Evolutionary conservation across 225 moss, liverwort and hornwort genomes (phyloP).

Genomic region (Sphagnum tenellum): DNA sequence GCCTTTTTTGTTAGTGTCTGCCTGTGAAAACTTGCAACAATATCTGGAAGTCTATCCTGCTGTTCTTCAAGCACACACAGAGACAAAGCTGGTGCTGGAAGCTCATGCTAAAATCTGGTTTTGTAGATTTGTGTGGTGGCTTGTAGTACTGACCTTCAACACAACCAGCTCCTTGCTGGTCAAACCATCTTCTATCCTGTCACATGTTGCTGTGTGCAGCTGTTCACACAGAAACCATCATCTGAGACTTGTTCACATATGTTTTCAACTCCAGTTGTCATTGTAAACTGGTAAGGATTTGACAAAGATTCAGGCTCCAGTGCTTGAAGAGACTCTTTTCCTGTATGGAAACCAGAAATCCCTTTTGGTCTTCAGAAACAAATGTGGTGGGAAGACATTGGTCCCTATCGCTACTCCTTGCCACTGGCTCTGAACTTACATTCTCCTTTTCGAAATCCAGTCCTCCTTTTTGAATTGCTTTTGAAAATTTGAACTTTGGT

Average conservation of each 20-base stretch:
- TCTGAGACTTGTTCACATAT: too few relatives aligned
- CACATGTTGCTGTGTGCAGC: constrained; percentile 52
- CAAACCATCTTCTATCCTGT: constrained; percentile 3
- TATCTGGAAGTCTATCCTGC: too few relatives aligned
- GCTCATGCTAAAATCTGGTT: too few relatives aligned
- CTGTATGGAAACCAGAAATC: neutral
- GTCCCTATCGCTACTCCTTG: neutral
- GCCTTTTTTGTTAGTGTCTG: constrained; percentile 7
- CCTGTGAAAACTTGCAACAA: too few relatives aligned
- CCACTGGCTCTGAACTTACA: neutral
- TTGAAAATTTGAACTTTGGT: constrained; percentile 68
- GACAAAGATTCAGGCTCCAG: too few relatives aligned
- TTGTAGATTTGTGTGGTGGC: too few relatives aligned
- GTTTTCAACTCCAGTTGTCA: too few relatives aligned
- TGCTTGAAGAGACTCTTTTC: too few relatives aligned
- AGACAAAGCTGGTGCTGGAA: too few relatives aligned
- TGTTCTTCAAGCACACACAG: too few relatives aligned
- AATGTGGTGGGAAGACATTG: neutral
- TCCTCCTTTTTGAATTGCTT: constrained; percentile 28
- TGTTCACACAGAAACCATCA: constrained; percentile 3
- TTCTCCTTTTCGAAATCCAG: constrained; percentile 2
- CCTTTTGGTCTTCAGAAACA: too few relatives aligned
- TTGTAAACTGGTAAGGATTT: too few relatives aligned
- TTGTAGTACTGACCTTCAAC: constrained; percentile 38
- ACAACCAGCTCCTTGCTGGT: constrained; percentile 44